Evolutionary conservation across 2,329 filamentous ascomycete species (phyloP), one percentile per base, ranked within the genome.

Genomic region (Cordyceps cateniannulata): DNA sequence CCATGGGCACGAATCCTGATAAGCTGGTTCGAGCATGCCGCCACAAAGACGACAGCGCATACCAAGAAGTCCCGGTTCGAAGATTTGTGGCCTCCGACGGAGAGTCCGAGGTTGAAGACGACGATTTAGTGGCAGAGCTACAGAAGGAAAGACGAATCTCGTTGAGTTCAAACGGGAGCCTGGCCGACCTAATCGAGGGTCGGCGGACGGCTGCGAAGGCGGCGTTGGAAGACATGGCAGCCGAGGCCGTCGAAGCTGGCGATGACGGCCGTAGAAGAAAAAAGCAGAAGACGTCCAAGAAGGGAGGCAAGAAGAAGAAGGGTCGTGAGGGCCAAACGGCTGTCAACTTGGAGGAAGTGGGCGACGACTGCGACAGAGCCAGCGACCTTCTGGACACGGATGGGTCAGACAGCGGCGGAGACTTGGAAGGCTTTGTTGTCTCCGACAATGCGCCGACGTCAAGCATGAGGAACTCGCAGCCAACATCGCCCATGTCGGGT

Each of bases 341-440:
- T 10, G 73, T 76, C 64, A 73, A 77, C 52, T 75, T 77, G 44
- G 79, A 82, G 53, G 79, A 81, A 52, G 52, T 75, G 22, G 81
- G 80, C 18, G 81, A 83, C 62, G 80, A 83, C 62, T 82, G 80
- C 65, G 77, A 75, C 59, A 72, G 78, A 24, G 78, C 79, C 16
- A 81, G 79, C 64, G 79, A 81, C 63, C 64, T 77, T 60, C 69
- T 77, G 62, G 76, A 78, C 54, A 76, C 73, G 20, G 76, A 79
- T 63, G 79, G 75, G 16, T 81, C 77, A 0, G 80, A 82, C 61
- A 73, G 75, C 62, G 79, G 78, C 14, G 75, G 71, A 49, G 81
- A 84, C 64, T 69, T 85, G 16, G 61, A 83, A 65, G 75, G 85
- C 73, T 81, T 90, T 72, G 69, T 90, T 67, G 76, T 86, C 68